phyloP scores from a whole-genome alignment of 225 moss, liverwort and hornwort genomes.

The Neckera pumila region DNA sequence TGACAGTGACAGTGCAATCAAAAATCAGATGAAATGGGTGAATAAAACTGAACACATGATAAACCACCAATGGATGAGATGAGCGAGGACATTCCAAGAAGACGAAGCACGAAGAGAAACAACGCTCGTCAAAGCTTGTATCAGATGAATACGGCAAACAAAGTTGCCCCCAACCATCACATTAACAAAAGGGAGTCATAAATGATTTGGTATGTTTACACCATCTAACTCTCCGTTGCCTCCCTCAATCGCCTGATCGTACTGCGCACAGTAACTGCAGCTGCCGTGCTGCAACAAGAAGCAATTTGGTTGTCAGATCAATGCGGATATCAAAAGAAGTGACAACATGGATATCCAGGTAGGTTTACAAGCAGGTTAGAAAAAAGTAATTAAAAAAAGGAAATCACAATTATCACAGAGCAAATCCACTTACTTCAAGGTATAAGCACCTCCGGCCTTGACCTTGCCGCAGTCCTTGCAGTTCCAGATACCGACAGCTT shows the following conservation, averaged over 20 bases:
- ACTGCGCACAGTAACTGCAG: constrained; percentile 80
- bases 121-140: not conserved
- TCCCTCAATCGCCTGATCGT: constrained; percentile 75
- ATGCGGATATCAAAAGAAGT: not conserved
- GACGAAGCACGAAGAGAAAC: not conserved
- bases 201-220: not conserved
- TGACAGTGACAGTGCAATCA: not conserved
- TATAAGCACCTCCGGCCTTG: constrained; percentile 81
- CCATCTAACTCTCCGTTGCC: constrained; percentile 58
- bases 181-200: not conserved
- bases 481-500: constrained; percentile 75
- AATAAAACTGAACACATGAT: not conserved
- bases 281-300: constrained; percentile 46
- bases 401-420: not conserved
- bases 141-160: not conserved
- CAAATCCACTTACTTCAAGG: constrained; percentile 55
- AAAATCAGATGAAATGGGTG: not conserved
- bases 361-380: not conserved
- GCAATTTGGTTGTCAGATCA: not conserved
- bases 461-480: constrained; percentile 85
- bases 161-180: not conserved
- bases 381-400: too few species aligned
- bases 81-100: not conserved
- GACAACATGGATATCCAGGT: not conserved
- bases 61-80: not conserved